Evolutionary conservation across 164 flowering plant genomes (phyloP), one percentile per base, ranked within the genome.

Genomic region (Tinospora cordifolia): DNA sequence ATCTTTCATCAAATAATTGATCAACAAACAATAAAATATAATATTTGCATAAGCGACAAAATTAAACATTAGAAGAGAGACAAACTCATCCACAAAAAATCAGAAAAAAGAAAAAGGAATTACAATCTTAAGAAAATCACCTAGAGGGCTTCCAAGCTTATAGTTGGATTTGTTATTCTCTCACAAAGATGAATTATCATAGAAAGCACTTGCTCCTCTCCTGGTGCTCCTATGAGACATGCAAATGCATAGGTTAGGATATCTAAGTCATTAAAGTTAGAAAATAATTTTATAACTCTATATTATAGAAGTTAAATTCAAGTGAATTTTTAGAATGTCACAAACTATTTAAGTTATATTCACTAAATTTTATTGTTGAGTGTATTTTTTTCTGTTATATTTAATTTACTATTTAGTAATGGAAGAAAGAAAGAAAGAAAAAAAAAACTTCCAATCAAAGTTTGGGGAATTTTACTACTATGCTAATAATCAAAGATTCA

Each of bases 111-210:
- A n/a, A n/a, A n/a, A n/a, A n/a, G n/a, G n/a, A 47, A 27, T 34
- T 47, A 63, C 38, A n/a, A 47, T 5, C 22, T 39, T 21, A 38
- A 69, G 59, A 39, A 27, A 60, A 62, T 73, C 77, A 91, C 98
- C 97, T 94, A 95, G 63, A 94, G 86, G 68, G 97, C 87, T 84
- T 94, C 99, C 79, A 85, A 82, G 78, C 87, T 84, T 63, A 84
- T 78, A 26, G 83, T 71, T 36, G 85, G 85, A 73, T 75, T 79
- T 46, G 72, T 71, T 65, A 57, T 69, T 70, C 69, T 81, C 71
- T 84, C 84, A 21, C 89, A 81, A 81, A 71, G 76, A 17, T 77
- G 80, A 81, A 90, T 81, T 58, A 92, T 62, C 41, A 82, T 71
- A 74, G 30, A 63, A 67, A 92, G 82, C 66, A 87, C 73, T 71